Evolutionary conservation across 257 asterid species (phyloP).

Genomic region (Penstemon newberryi): DNA sequence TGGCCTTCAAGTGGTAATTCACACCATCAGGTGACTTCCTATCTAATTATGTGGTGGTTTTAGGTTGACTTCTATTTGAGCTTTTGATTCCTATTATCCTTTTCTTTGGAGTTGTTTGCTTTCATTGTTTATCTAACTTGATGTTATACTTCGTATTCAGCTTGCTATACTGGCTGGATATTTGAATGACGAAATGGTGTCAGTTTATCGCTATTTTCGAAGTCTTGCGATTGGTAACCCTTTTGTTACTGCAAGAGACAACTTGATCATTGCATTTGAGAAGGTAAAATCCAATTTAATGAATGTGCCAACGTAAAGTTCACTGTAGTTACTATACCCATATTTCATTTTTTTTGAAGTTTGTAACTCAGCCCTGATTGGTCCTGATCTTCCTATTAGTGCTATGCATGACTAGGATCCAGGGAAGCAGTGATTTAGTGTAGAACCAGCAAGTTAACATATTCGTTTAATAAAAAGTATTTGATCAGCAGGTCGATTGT

Average conservation of each 20-base stretch:
- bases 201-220: constrained; percentile 87
- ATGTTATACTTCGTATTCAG: constrained; percentile 41
- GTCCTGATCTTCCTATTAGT: not conserved
- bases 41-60: not conserved
- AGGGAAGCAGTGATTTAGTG: constrained; percentile 1
- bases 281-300: constrained; percentile 53
- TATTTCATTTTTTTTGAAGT: not conserved
- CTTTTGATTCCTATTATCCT: not conserved
- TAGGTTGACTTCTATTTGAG: constrained; percentile 6
- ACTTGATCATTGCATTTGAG: constrained; percentile 91
- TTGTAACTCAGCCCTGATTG: not conserved
- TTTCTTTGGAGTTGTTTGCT: not conserved
- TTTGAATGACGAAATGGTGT: constrained; percentile 76
- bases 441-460: not conserved
- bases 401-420: constrained; percentile 8
- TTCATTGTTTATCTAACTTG: not conserved
- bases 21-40: constrained; percentile 76
- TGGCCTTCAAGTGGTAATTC: constrained; percentile 97
- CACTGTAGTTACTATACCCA: not conserved
- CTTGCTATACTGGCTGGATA: constrained; percentile 93
- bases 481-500: not conserved
- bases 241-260: constrained; percentile 84
- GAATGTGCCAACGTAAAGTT: not conserved
- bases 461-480: not conserved
- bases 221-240: constrained; percentile 87